These are phyloP conservation scores for Phytophthora lateralis DNA, from an alignment of 352 stramenopile genomes.

Conservation along the genomic window DNA sequence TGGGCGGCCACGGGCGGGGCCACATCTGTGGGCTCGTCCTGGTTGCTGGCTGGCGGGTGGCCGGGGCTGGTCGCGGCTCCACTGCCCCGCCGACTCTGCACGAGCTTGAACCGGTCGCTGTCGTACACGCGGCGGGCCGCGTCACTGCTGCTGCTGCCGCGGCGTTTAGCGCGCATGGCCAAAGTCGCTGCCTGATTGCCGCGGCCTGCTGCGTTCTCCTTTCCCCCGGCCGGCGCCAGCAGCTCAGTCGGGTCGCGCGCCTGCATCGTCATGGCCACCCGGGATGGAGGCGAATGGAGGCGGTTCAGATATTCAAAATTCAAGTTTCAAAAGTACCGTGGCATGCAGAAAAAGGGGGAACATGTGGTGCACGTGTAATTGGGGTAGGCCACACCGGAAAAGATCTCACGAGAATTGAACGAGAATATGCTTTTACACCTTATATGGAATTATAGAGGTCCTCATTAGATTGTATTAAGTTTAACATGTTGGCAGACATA, in stretches of 20 bases:
- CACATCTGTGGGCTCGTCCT: conserved; percentile 26
- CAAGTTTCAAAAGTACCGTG: conserved; percentile 33
- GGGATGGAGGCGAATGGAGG: neutral
- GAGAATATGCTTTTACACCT: neutral
- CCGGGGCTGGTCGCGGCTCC: conserved; percentile 12
- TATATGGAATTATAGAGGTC: neutral
- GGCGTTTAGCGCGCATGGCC: conserved; percentile 16
- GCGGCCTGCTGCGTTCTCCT: conserved; percentile 32
- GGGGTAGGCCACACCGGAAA: neutral
- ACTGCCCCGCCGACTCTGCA: conserved; percentile 39
- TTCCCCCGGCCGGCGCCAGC: conserved; percentile 11
- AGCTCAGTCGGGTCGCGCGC: conserved; percentile 27
- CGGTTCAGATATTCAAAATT: conserved; percentile 57
- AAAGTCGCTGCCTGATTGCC: conserved; percentile 3
- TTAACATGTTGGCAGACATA: no score
- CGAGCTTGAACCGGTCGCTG: conserved; percentile 42
- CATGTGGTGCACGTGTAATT: neutral
- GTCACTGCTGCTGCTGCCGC: conserved; percentile 20
- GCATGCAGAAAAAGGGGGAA: conserved; percentile 4
- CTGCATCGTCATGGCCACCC: conserved; percentile 42
- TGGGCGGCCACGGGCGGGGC: conserved; percentile 9
- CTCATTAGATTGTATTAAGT: no score
- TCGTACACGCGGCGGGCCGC: conserved; percentile 32
- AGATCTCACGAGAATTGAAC: neutral
- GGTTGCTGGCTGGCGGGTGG: conserved; percentile 9